A percentile compares a stretch with the other conserved stretches of the same genome.
phyloP scores from a whole-genome alignment of 2,329 filamentous ascomycete genomes.

The Mariannaea elegans region DNA sequence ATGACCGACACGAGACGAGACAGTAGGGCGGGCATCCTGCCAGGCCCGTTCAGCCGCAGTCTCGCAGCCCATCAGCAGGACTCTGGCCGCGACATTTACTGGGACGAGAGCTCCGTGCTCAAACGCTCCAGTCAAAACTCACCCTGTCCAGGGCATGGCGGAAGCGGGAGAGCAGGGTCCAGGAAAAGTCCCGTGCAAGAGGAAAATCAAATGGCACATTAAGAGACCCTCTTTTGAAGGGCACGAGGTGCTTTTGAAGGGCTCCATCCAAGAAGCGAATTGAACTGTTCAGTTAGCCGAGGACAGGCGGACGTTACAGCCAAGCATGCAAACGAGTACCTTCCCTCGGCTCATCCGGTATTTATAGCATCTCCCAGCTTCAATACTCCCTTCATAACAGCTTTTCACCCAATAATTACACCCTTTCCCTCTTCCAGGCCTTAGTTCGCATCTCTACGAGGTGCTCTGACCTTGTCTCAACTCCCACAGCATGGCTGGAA shows the following conservation, averaged over 20 bases:
- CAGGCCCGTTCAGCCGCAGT: constrained; percentile 21
- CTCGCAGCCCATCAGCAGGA: constrained; percentile 7
- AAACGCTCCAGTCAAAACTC: not conserved
- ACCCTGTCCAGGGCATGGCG: constrained; percentile 4
- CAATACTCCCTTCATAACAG: not conserved
- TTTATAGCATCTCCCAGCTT: not conserved
- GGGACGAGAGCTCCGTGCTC: not conserved
- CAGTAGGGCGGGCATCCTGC: not conserved
- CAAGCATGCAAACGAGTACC: constrained; percentile 1
- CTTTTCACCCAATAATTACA: constrained; percentile 9
- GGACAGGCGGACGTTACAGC: constrained; percentile 17
- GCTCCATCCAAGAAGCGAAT: constrained; percentile 8
- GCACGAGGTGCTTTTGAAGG: constrained; percentile 15
- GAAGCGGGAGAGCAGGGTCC: constrained; percentile 5
- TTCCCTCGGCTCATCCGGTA: not conserved
- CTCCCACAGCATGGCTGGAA: constrained; percentile 26
- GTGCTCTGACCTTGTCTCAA: not conserved
- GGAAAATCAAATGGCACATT: not conserved
- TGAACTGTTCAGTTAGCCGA: constrained; percentile 6
- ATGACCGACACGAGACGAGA: constrained; percentile 6
- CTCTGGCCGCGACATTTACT: constrained; percentile 4
- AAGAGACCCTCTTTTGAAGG: not conserved
- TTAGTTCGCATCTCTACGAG: not conserved
- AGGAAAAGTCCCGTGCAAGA: constrained; percentile 13
- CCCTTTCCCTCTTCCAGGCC: not conserved